Percentiles rank a stretch among this genome's conserved stretches.
Conservation (phyloP, 805 yeast species). For the Kluyveromyces aestuarii region DNA sequence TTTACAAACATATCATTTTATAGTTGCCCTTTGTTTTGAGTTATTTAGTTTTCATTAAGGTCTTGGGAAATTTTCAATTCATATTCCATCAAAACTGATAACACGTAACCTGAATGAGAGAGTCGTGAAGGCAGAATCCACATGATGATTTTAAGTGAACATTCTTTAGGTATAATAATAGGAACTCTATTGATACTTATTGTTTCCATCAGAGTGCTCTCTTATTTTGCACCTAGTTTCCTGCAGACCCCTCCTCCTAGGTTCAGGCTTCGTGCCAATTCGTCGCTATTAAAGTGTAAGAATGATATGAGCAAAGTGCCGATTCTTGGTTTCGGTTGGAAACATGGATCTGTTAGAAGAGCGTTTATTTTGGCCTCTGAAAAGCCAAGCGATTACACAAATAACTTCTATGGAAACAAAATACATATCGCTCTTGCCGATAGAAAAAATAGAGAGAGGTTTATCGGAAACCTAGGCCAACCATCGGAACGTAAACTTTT, state of each 20-base stretch:
- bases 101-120: not conserved
- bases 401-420: constrained; percentile 3
- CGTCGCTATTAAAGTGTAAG: constrained; percentile 10
- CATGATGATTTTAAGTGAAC: not conserved
- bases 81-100: not conserved
- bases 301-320: constrained; percentile 9
- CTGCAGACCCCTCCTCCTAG: constrained; percentile 11
- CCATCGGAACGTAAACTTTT: constrained; percentile 31
- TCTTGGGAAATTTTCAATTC: too few relatives aligned
- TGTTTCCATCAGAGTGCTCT: not conserved
- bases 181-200: not conserved
- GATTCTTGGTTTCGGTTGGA: constrained; percentile 16
- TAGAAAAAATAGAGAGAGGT: constrained; percentile 8
- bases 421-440: constrained; percentile 4
- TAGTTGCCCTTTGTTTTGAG: too few relatives aligned
- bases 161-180: not conserved
- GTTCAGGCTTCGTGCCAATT: constrained; percentile 12
- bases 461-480: constrained; percentile 8
- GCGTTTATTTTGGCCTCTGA: constrained; percentile 28
- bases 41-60: too few relatives aligned
- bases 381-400: constrained; percentile 24
- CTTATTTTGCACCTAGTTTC: constrained; percentile 8
- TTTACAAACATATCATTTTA: too few relatives aligned
- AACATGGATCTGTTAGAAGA: constrained; percentile 29
- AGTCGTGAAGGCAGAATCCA: not conserved